Percentiles rank a stretch among this genome's conserved stretches.
Evolutionary conservation across 345 rosid genomes (phyloP).

Genomic region (Rhodamnia argentea): DNA sequence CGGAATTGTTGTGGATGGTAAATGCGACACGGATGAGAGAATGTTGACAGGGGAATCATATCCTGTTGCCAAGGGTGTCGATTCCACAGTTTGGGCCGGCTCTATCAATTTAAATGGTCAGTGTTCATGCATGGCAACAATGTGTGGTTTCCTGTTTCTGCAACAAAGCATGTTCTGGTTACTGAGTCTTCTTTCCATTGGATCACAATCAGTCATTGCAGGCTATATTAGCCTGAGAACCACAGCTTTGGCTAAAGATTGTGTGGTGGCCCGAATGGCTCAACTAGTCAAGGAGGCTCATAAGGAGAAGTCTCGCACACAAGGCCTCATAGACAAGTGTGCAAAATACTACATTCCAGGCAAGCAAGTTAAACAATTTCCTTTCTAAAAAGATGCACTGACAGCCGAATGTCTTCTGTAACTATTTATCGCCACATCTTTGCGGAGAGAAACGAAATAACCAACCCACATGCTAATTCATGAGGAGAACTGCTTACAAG

Average conservation of each 20-base stretch:
- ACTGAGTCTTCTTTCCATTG: background rate
- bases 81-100: slow-evolving; percentile 77
- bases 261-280: slow-evolving; percentile 73
- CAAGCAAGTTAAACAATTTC: background rate
- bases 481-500: background rate
- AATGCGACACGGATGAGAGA: slow-evolving; percentile 78
- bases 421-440: background rate
- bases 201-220: background rate
- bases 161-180: background rate
- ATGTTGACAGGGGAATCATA: slow-evolving; percentile 70
- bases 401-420: background rate
- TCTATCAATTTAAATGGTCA: slow-evolving; percentile 70
- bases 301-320: slow-evolving; percentile 51
- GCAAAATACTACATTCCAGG: slow-evolving; percentile 83
- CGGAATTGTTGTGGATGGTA: slow-evolving; percentile 74
- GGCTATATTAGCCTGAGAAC: slow-evolving; percentile 53
- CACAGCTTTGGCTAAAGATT: slow-evolving; percentile 66
- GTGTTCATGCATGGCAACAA: background rate
- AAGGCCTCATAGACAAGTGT: slow-evolving; percentile 56
- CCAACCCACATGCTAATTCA: background rate
- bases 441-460: background rate
- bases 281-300: slow-evolving; percentile 93
- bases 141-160: background rate
- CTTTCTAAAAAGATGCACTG: background rate
- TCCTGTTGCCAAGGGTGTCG: slow-evolving; percentile 57